Base-by-base conservation (phyloP, 352 stramenopile genomes). In the Globisporangium okanoganense region DNA sequence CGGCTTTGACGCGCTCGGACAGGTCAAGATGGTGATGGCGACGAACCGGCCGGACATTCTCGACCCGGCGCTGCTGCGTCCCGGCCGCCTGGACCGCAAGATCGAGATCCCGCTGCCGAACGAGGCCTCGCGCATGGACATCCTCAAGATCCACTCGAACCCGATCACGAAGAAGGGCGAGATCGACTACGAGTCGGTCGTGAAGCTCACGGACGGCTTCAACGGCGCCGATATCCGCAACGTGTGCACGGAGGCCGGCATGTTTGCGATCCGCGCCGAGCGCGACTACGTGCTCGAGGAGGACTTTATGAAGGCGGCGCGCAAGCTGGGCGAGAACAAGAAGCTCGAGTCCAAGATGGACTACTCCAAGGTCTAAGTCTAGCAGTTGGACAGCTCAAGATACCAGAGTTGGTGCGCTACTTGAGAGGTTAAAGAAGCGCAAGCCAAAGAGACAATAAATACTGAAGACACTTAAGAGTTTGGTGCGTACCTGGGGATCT, bases 271-370 rank as follows among this genome's bases (percentile, higher is more conserved):
- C 75, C 92, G 98, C 49, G 93, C 88, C 12, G 97, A 99, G 73
- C 87, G 98, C 47, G 97, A 99, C 70, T 99, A 99, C 82, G 96
- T 99, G 25, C 75, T 99, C 20, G 97, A 99, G 72, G 97, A 99
- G 70, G 98, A 99, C 75, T 99, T 99, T 73, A 99, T 99, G 96
- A 99, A 99, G 87, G 97, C 97, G 2, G 97, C 96, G 51, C 89
- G 98, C 58, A 99, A 99, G 86, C 90, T 99, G 67, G 90, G 91
- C 33, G 98, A 99, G 66, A 97, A 91, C 60, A 99, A 99, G 93
- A 99, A 99, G 79, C 89, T 99, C 47, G 98, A 99, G 83, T 98
- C 88, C 56, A 99, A 99, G 85, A 94, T 99, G 77, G 97, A 99
- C 80, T 99, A 99, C 81, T 97, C 87, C 81, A 99, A 99, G 83